Evolutionary conservation across 441 rosid genomes (phyloP).

Genomic region (Flueggea neowawraea): DNA sequence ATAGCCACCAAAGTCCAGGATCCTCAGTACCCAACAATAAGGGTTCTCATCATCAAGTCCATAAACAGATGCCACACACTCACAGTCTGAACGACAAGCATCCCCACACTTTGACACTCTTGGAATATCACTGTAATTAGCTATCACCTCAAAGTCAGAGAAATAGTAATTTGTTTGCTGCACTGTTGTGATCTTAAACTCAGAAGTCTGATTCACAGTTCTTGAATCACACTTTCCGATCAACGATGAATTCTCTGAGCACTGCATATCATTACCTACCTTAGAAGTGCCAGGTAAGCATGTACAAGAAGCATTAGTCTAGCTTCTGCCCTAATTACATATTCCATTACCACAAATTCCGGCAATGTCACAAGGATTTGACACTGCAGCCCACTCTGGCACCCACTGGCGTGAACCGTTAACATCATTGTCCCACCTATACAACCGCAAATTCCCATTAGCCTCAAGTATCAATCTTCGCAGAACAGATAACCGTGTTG

Average conservation of each 20-base stretch:
- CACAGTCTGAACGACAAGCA: constrained; percentile 68
- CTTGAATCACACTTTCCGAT: constrained; percentile 35
- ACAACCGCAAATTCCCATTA: constrained; percentile 74
- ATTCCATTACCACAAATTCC: constrained; percentile 88
- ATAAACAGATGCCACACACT: constrained; percentile 82
- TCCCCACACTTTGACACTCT: constrained; percentile 66
- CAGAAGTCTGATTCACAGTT: constrained; percentile 26
- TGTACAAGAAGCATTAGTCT: constrained; percentile 73
- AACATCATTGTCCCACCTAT: constrained; percentile 77
- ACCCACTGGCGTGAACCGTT: constrained; percentile 87
- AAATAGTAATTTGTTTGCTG: constrained; percentile 82
- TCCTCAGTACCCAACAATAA: constrained; percentile 80
- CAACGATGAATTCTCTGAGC: constrained; percentile 45
- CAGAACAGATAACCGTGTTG: constrained; percentile 35
- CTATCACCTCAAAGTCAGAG: constrained; percentile 55
- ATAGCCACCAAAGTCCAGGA: constrained; percentile 77
- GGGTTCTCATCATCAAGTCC: constrained; percentile 87
- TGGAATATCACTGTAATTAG: constrained; percentile 62
- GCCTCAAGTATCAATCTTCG: constrained; percentile 67
- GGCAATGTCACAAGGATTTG: constrained; percentile 84
- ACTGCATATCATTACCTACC: constrained; percentile 25
- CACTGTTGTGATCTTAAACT: constrained; percentile 37
- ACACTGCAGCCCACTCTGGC: constrained; percentile 88
- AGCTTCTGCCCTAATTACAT: constrained; percentile 63
- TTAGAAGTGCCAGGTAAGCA: constrained; percentile 65